A percentile compares a stretch with the other conserved stretches of the same genome.
Conservation (phyloP, 108 stramenopile genomes). For the Tribonema minus region DNA sequence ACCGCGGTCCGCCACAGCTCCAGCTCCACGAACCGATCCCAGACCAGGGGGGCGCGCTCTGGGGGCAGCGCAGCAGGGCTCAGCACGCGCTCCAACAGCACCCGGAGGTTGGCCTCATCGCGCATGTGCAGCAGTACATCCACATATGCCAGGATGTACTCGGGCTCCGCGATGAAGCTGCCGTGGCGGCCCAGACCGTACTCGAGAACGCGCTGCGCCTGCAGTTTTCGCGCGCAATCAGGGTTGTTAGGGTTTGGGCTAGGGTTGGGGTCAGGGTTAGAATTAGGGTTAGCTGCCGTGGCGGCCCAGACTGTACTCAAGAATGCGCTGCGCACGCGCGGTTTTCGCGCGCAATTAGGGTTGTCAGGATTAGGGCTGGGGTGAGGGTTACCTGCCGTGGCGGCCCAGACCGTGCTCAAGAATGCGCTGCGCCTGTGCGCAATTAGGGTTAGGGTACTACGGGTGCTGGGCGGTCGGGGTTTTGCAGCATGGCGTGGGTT, state of each 20-base stretch:
- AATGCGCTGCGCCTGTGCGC: constrained; percentile 4
- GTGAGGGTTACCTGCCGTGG: constrained; percentile 20
- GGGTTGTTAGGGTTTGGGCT: too few relatives aligned
- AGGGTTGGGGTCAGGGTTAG: too few relatives aligned
- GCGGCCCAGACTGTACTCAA: constrained; percentile 22
- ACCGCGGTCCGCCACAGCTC: constrained; percentile 12
- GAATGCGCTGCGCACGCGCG: neutral
- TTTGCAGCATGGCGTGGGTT: too few relatives aligned
- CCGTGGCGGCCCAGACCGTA: constrained; percentile 23
- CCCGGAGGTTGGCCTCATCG: constrained; percentile 23
- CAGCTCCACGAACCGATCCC: constrained; percentile 32
- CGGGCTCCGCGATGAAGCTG: constrained; percentile 26
- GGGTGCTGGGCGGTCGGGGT: too few relatives aligned
- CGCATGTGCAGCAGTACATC: constrained; percentile 12
- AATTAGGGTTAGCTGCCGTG: constrained; percentile 19
- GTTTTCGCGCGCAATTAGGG: too few relatives aligned
- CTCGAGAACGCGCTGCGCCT: constrained; percentile 11
- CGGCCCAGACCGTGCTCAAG: constrained; percentile 22
- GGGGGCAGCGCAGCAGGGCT: constrained; percentile 1
- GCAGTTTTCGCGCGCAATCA: too few relatives aligned
- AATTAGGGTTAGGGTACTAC: too few relatives aligned
- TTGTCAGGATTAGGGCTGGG: too few relatives aligned
- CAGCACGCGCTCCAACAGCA: constrained; percentile 33
- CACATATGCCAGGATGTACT: constrained; percentile 26
- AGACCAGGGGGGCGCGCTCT: constrained; percentile 2